These are phyloP conservation scores for Neotropicomus parvogracilis DNA, from an alignment of 1,284 basidiomycete genomes.

Conservation along the genomic window DNA sequence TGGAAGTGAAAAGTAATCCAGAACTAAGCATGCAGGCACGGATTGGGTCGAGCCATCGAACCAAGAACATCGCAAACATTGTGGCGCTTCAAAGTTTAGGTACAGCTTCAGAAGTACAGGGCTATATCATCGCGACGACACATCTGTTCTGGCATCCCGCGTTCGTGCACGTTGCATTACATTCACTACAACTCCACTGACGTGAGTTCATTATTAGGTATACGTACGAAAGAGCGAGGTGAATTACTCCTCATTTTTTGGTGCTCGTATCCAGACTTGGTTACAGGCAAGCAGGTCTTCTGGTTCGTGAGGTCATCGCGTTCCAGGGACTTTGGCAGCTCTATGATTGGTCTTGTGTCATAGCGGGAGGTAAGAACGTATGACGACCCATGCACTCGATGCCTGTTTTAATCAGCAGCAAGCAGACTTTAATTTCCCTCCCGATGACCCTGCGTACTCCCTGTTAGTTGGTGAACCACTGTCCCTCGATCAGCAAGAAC, in stretches of 20 bases:
- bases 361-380: conserved; percentile 69
- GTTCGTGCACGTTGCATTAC: conserved; percentile 39
- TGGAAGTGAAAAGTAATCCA: conserved; percentile 44
- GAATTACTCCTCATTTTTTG: conserved; percentile 1
- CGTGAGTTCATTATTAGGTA: conserved; percentile 48
- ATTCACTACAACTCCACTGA: conserved; percentile 6
- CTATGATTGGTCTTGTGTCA: conserved; percentile 69
- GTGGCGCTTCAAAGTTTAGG: conserved; percentile 54
- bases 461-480: conserved; percentile 67
- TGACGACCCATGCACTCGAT: not conserved
- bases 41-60: conserved; percentile 65
- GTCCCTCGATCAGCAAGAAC: conserved; percentile 48
- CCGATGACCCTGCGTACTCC: conserved; percentile 82
- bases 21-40: conserved; percentile 33
- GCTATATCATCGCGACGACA: conserved; percentile 77
- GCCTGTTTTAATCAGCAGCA: conserved; percentile 2
- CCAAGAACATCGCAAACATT: conserved; percentile 80
- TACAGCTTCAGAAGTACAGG: conserved; percentile 37
- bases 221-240: conserved; percentile 85
- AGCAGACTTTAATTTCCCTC: conserved; percentile 90
- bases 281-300: conserved; percentile 62
- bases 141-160: conserved; percentile 94
- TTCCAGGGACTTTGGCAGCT: conserved; percentile 53
- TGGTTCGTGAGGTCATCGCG: conserved; percentile 61
- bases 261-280: not conserved